Conservation (phyloP, 2,329 filamentous ascomycete species). For the Dothidotthia symphoricarpi region DNA sequence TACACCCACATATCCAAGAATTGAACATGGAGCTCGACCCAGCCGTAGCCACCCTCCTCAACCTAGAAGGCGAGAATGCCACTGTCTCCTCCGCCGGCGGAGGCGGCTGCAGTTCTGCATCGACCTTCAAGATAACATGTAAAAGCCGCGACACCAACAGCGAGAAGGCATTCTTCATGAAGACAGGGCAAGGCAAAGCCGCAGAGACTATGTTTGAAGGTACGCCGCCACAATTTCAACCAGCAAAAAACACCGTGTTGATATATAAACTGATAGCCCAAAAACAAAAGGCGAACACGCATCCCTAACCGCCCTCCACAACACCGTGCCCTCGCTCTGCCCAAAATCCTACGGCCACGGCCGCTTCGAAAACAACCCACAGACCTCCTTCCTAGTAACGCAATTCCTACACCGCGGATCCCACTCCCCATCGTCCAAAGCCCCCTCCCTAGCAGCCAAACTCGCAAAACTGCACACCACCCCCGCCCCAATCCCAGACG, state of each 20-base stretch:
- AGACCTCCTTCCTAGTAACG: constrained; percentile 62
- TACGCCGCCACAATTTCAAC: constrained; percentile 21
- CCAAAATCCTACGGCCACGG: constrained; percentile 75
- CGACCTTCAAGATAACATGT: constrained; percentile 62
- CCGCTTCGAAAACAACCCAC: constrained; percentile 47
- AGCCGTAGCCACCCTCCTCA: constrained; percentile 61
- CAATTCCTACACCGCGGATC: constrained; percentile 68
- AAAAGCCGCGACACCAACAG: constrained; percentile 49
- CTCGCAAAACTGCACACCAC: constrained; percentile 76
- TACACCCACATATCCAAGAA: constrained; percentile 4
- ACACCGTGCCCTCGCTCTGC: constrained; percentile 69
- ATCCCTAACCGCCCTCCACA: constrained; percentile 78
- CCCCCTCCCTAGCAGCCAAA: constrained; percentile 66
- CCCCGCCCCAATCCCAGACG: constrained; percentile 64
- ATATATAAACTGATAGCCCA: too few relatives aligned
- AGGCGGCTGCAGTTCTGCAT: constrained; percentile 63
- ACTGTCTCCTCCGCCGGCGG: constrained; percentile 62
- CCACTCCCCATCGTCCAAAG: constrained; percentile 31
- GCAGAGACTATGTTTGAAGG: constrained; percentile 70
- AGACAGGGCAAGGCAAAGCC: constrained; percentile 61
- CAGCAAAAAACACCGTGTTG: too few relatives aligned
- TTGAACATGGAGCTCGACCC: constrained; percentile 57
- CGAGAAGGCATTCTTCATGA: constrained; percentile 66
- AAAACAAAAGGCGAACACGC: constrained; percentile 72
- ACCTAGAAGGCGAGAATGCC: constrained; percentile 55